Base-by-base conservation (phyloP, 306 rosid species). In the Quercus rubra region DNA sequence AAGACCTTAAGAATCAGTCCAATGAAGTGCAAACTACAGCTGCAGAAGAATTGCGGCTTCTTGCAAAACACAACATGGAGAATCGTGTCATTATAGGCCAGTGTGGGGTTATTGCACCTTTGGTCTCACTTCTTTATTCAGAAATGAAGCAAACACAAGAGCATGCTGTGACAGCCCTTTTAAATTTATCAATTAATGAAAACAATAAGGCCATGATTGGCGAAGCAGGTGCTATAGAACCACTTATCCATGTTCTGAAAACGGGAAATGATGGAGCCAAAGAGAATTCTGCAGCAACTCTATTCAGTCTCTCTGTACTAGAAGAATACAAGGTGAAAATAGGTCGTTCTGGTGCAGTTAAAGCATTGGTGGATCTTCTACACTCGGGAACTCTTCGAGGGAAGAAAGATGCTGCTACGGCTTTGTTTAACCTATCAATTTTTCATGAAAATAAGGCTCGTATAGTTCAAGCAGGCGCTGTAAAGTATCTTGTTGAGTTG, bases 381-480 rank as follows among this genome's bases (percentile, higher is more conserved):
- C 82, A 85, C 79, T 90, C 86, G 2, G 97, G 98, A 56, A 92
- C 95, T 78, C 88, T 92, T 57, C 84, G 98, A 77, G 99, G 99
- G 75, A 92, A 92, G 87, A 95, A 95, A 80, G 99, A 95, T 83
- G 97, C 98, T 58, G 92, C 94, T n/a, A 91, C 99, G 30, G 99
- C 99, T 73, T 83, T 95, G 82, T 95, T 85, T 85, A 92, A 92
- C 79, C 86, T 95, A 51, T 95, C 99, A 7, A 91, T 95, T 74
- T 91, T 85, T 81, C 97, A 95, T 1, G 99, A 92, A 85, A 95
- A 95, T 85, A 95, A 91, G 88, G 95, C 86, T 75, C 92, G 96
- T 27, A 90, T 95, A 61, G 93, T 92, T 85, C 97, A 95, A 85
- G 97, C 98, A 28, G 96, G 97, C 81, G 98, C 93, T 4, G 93